Evolutionary conservation across 108 stramenopile genomes (phyloP).

Genomic region (Asterionellopsis glacialis): DNA sequence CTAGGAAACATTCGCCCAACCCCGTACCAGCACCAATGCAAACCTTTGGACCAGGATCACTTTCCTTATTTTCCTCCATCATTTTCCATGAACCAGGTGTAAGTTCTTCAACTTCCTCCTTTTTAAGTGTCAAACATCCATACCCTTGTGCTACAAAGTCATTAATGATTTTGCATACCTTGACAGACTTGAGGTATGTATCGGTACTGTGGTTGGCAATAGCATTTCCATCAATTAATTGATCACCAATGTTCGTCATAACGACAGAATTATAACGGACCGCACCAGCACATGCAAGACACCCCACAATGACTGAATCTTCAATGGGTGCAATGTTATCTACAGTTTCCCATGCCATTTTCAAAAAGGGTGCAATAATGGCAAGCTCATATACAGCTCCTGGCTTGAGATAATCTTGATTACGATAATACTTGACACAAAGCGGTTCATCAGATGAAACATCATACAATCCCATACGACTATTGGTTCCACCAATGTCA

Average conservation of each 20-base stretch:
- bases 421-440: conserved; percentile 46
- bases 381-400: conserved; percentile 40
- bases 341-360: conserved; percentile 44
- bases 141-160: conserved; percentile 97
- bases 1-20: conserved; percentile 91
- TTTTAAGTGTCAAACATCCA: conserved; percentile 86
- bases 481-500: conserved; percentile 92
- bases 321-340: conserved; percentile 8
- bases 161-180: conserved; percentile 81
- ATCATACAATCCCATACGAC: conserved; percentile 68
- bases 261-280: conserved; percentile 73
- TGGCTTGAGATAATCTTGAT: conserved; percentile 38
- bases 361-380: conserved; percentile 61
- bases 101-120: conserved; percentile 52
- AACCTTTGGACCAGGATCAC: conserved; percentile 65
- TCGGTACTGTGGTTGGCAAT: conserved; percentile 42
- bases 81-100: conserved; percentile 39
- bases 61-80: conserved; percentile 26
- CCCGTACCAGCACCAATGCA: conserved; percentile 98
- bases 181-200: conserved; percentile 24
- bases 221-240: conserved; percentile 60
- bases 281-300: conserved; percentile 91
- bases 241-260: conserved; percentile 77
- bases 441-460: conserved; percentile 36
- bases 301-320: conserved; percentile 49